These are phyloP conservation scores for Camelina hispida DNA, from an alignment of 345 rosid species.

Conservation along the genomic window DNA sequence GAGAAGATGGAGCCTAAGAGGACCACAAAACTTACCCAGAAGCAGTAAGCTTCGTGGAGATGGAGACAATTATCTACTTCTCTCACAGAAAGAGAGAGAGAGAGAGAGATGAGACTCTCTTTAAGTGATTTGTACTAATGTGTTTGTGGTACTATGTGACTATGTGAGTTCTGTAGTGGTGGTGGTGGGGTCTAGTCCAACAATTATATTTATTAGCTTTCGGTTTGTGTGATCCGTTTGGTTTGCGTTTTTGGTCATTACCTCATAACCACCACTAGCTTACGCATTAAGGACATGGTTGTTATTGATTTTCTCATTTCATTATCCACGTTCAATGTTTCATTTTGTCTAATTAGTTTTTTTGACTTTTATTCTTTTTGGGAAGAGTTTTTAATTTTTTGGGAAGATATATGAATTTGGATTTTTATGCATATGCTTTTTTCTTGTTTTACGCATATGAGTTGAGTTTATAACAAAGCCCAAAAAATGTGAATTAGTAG, in stretches of 20 bases:
- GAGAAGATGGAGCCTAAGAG: constrained; percentile 2
- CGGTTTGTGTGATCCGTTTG: background rate
- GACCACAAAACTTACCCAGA: constrained; percentile 37
- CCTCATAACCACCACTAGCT: constrained; percentile 13
- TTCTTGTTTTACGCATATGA: too few species aligned
- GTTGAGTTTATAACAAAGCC: too few species aligned
- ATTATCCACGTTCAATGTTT: constrained; percentile 1
- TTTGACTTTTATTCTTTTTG: background rate
- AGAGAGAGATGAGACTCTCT: constrained; percentile 17
- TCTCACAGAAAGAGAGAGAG: constrained; percentile 17
- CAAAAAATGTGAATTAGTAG: too few species aligned
- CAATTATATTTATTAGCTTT: constrained; percentile 9
- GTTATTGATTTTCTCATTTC: constrained; percentile 3
- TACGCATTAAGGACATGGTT: background rate
- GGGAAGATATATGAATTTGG: background rate
- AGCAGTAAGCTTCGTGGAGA: constrained; percentile 45
- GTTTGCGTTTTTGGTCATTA: constrained; percentile 16
- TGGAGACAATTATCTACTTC: constrained; percentile 38
- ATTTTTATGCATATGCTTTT: background rate
- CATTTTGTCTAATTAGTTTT: background rate
- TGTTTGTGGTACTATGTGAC: constrained; percentile 44
- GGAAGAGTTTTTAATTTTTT: background rate
- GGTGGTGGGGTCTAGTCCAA: constrained; percentile 24
- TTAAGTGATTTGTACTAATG: background rate
- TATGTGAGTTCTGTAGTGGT: background rate